Evolutionary conservation across 257 asterid genomes (phyloP), one percentile per base, ranked within the genome.

Genomic region (Linaria vulgaris): DNA sequence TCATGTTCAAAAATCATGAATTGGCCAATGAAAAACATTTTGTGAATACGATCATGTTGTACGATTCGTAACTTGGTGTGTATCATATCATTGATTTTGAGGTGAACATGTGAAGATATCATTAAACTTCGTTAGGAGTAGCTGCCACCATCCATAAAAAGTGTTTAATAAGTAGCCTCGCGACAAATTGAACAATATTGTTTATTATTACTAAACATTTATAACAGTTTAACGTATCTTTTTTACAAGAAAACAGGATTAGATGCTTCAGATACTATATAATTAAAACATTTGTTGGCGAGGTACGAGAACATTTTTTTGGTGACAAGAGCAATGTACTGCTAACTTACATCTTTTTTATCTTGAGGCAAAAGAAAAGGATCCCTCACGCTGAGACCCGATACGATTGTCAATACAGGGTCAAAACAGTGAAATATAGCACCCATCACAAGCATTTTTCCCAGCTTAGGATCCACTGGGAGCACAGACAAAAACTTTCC

Each of bases 401-500:
- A 88, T 56, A 90, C 97, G 66, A 90, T 87, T 6, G 99, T 94
- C 82, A 94, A 69, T 47, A 90, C 75, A 49, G 99, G 99, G 75
- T 94, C 97, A 73, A 89, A 90, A 87, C 99, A 94, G 73, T 79
- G 71, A 67, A 84, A 90, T 44, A 94, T 80, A 68, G 96, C 83
- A 72, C 99, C 99, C 95, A 90, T 85, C 20, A 94, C 73, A 70
- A 94, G 88, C 99, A 94, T 94, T 78, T 94, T 94, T 70, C 99
- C 97, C 49, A 90, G 91, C 78, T 94, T 94, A 59, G 99, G 99
- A 76, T 94, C 99, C 79, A 94, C 97, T 43, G 99, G 99, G 66
- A 92, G 95, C 70, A 89, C 87, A 1, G 97, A 81, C 76, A 92
- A 70, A 78, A 78, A 87, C 72, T 85, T 83, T 55, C 99, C 99